phyloP scores from a whole-genome alignment of 768 basidiomycete species.

The Trametes cingulata region DNA sequence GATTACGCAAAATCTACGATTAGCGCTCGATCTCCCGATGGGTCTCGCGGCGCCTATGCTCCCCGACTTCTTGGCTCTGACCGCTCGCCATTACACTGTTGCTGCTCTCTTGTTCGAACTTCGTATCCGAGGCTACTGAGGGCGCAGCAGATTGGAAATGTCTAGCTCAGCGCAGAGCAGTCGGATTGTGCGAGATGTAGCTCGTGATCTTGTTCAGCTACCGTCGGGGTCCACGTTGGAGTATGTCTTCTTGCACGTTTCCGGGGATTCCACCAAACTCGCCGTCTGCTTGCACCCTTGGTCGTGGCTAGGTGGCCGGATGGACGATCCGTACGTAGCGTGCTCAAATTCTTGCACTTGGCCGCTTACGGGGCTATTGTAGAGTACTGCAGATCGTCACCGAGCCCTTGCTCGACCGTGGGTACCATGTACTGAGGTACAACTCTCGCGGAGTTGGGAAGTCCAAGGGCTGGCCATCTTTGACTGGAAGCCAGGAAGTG shows the following conservation, averaged over 20 bases:
- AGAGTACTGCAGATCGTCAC: slow-evolving; percentile 50
- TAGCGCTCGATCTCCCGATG: slow-evolving; percentile 5
- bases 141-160: background rate
- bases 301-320: slow-evolving; percentile 80
- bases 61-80: background rate
- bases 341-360: background rate
- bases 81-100: background rate
- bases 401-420: slow-evolving; percentile 41
- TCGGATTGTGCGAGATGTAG: background rate
- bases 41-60: background rate
- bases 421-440: slow-evolving; percentile 65
- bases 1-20: background rate
- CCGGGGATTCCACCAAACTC: slow-evolving; percentile 39
- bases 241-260: slow-evolving; percentile 15
- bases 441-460: slow-evolving; percentile 79
- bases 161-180: background rate
- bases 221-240: slow-evolving; percentile 29
- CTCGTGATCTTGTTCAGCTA: slow-evolving; percentile 21
- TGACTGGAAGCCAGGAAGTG: slow-evolving; percentile 71
- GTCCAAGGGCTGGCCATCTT: slow-evolving; percentile 71
- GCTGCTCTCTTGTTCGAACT: background rate
- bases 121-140: too few species aligned
- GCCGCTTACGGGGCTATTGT: slow-evolving; percentile 9
- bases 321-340: slow-evolving; percentile 71
- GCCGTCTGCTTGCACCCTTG: slow-evolving; percentile 82